Evolutionary conservation across 2,329 filamentous ascomycete species (phyloP).

Genomic region (Eurotiales sp.): DNA sequence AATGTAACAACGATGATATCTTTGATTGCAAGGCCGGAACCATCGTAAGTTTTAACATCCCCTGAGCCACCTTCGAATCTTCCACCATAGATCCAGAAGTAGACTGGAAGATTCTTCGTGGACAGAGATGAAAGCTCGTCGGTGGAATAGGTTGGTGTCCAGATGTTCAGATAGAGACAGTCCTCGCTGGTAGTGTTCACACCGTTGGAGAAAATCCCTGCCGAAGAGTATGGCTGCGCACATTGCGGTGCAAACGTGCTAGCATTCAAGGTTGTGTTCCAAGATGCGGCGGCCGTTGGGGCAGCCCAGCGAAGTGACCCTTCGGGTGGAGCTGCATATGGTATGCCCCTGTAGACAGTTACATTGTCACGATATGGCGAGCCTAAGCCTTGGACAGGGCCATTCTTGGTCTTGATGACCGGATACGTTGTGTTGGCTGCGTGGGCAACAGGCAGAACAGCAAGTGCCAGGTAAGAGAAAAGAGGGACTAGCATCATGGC

Average conservation of each 20-base stretch:
- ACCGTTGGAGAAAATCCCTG: slow-evolving; percentile 20
- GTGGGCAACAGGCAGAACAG: too few relatives aligned
- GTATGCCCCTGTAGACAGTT: too few relatives aligned
- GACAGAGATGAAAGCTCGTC: too few relatives aligned
- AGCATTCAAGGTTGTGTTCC: slow-evolving; percentile 15
- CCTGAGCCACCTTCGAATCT: slow-evolving; percentile 60
- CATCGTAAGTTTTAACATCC: slow-evolving; percentile 49
- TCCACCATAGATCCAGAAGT: slow-evolving; percentile 58
- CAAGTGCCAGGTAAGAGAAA: too few relatives aligned
- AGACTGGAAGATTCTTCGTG: slow-evolving; percentile 61
- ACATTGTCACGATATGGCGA: too few relatives aligned
- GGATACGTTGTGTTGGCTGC: too few relatives aligned
- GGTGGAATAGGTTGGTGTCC: slow-evolving; percentile 28
- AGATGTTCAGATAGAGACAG: slow-evolving; percentile 42
- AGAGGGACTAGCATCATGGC: too few relatives aligned
- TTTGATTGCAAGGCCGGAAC: slow-evolving; percentile 14
- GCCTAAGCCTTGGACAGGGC: too few relatives aligned
- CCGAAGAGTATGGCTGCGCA: slow-evolving; percentile 19
- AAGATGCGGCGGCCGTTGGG: too few relatives aligned
- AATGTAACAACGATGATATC: slow-evolving; percentile 16
- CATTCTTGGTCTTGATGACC: too few relatives aligned
- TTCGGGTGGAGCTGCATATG: too few relatives aligned
- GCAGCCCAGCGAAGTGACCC: too few relatives aligned
- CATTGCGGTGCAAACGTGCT: slow-evolving; percentile 22
- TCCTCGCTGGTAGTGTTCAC: slow-evolving; percentile 37